A percentile compares a stretch with the other conserved stretches of the same genome.
Conservation (phyloP, 495 filamentous ascomycete species). For the Daldinia caldariorum region DNA sequence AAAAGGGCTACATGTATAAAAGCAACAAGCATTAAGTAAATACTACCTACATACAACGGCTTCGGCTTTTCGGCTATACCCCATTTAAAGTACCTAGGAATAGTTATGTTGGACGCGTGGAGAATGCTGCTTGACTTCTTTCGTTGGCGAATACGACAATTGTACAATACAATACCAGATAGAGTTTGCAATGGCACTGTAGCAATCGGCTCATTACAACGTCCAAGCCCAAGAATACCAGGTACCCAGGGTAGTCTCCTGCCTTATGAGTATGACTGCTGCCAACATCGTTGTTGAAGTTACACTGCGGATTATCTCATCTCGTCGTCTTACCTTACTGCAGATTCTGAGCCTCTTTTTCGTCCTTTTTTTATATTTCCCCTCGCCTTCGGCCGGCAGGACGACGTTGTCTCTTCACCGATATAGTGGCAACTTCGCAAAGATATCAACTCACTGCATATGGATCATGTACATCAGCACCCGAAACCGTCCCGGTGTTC, state of each 20-base stretch:
- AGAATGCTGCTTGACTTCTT: neutral
- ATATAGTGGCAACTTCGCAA: constrained; percentile 39
- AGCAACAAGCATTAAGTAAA: neutral
- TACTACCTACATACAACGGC: too few relatives aligned
- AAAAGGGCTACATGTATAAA: neutral
- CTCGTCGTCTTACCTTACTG: constrained; percentile 30
- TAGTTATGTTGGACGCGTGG: neutral
- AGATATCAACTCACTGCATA: constrained; percentile 38
- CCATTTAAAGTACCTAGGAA: constrained; percentile 7
- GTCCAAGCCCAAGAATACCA: constrained; percentile 8
- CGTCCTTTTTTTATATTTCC: constrained; percentile 14
- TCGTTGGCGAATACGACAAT: constrained; percentile 8
- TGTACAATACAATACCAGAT: constrained; percentile 16
- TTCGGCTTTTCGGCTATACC: neutral
- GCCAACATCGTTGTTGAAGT: constrained; percentile 9
- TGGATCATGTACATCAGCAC: constrained; percentile 40
- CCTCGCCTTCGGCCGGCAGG: constrained; percentile 28
- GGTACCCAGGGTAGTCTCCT: too few relatives aligned
- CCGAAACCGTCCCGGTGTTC: constrained; percentile 38
- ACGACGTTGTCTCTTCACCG: constrained; percentile 31
- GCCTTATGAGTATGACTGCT: constrained; percentile 8
- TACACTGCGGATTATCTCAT: constrained; percentile 24
- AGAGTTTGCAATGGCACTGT: constrained; percentile 24
- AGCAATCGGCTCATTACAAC: constrained; percentile 36
- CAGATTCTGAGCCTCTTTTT: constrained; percentile 24